These are phyloP conservation scores for Encephalitozoon intestinalis DNA, from an alignment of 371 early-diverging fungal genomes.

Conservation along the genomic window DNA sequence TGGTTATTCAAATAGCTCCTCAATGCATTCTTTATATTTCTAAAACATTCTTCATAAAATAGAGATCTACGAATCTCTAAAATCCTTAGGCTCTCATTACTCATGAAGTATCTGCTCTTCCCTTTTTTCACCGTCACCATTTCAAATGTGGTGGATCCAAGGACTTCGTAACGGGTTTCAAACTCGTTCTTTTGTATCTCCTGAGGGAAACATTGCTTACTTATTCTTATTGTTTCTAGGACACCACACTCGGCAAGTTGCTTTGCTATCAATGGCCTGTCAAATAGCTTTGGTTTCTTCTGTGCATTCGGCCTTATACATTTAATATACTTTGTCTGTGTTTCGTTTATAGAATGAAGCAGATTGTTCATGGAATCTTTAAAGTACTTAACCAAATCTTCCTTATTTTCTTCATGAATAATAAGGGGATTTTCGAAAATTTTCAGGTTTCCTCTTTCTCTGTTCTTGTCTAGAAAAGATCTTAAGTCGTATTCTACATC, in stretches of 20 bases:
- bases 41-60: neutral
- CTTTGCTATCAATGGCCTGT: slow-evolving; percentile 65
- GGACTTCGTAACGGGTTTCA: slow-evolving; percentile 63
- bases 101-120: slow-evolving; percentile 8
- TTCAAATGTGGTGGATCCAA: neutral
- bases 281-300: slow-evolving; percentile 76
- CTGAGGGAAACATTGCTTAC: slow-evolving; percentile 86
- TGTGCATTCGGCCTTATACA: slow-evolving; percentile 93
- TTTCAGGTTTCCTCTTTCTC: slow-evolving; percentile 76
- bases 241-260: slow-evolving; percentile 50
- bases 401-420: slow-evolving; percentile 71
- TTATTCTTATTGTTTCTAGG: slow-evolving; percentile 86
- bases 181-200: slow-evolving; percentile 78
- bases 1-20: neutral
- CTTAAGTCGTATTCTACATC: slow-evolving; percentile 77
- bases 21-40: neutral
- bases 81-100: neutral
- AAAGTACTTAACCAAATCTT: slow-evolving; percentile 72
- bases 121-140: neutral
- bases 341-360: slow-evolving; percentile 79
- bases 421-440: slow-evolving; percentile 70
- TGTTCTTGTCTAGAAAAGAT: slow-evolving; percentile 95
- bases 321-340: slow-evolving; percentile 89
- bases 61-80: neutral
- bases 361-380: slow-evolving; percentile 67